These are phyloP conservation scores for Fusarium sp. DNA, from an alignment of 2,329 filamentous ascomycete species.

Conservation along the genomic window DNA sequence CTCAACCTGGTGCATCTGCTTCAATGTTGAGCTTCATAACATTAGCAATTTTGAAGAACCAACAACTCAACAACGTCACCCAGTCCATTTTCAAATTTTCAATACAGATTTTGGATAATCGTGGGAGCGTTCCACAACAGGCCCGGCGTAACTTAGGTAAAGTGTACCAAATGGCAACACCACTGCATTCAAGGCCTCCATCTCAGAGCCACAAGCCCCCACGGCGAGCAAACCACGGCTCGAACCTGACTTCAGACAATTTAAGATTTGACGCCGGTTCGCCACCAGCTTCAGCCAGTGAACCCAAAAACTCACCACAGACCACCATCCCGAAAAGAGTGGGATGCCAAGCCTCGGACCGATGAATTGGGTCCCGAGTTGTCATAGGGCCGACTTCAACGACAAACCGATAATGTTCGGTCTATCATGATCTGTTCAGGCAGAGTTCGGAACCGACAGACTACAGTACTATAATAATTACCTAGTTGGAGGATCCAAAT, in stretches of 20 bases:
- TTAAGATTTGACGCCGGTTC: slow-evolving; percentile 42
- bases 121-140: slow-evolving; percentile 21
- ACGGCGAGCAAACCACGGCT: slow-evolving; percentile 28
- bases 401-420: slow-evolving; percentile 6
- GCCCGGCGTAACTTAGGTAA: slow-evolving; percentile 10
- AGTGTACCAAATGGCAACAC: slow-evolving; percentile 28
- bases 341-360: slow-evolving; percentile 40
- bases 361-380: slow-evolving; percentile 20
- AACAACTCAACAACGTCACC: slow-evolving; percentile 12
- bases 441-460: slow-evolving; percentile 7
- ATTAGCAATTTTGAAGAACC: slow-evolving; percentile 4
- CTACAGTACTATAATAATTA: neutral
- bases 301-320: slow-evolving; percentile 19
- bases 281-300: slow-evolving; percentile 33
- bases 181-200: slow-evolving; percentile 16
- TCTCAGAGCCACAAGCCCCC: slow-evolving; percentile 22
- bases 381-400: slow-evolving; percentile 14
- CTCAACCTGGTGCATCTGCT: neutral
- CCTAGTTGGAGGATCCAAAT: neutral
- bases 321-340: slow-evolving; percentile 4
- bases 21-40: neutral
- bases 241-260: slow-evolving; percentile 7
- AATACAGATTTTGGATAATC: slow-evolving; percentile 9
- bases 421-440: slow-evolving; percentile 17
- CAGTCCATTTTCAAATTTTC: slow-evolving; percentile 19